Evolutionary conservation across 2,329 filamentous ascomycete genomes (phyloP), one percentile per base, ranked within the genome.

Genomic region (Pseudopyrenochaeta lycopersici): DNA sequence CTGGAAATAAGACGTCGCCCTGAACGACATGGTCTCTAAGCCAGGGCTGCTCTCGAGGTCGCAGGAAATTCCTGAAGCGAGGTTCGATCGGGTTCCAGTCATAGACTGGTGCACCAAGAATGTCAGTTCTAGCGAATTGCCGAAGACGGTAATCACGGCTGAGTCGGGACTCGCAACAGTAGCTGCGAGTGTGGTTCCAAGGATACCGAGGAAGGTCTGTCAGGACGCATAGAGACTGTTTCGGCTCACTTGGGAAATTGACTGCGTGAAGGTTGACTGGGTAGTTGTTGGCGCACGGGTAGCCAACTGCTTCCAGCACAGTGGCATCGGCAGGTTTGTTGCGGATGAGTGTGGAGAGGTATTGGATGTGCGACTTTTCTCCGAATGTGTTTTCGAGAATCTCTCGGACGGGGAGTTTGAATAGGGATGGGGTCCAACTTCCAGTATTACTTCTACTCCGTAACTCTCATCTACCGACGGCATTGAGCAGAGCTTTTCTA

Each of bases 101-200:
- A 9, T 40, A 31, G 11, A 58, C 49, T 1, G 49, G 58, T 1
- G 52, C 45, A 2, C 66, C 66, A 11, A 69, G 45, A 3, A 67
- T 49, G 12, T 64, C 63, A 9, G 54, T 56, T 15, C 52, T 52
- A 15, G 49, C 40, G 40, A 52, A 52, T 9, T 42, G 46, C 9
- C 60, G 62, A 43, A 67, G 54, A 11, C 65, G 55, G 31, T 60
- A 55, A 7, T 57, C 54, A 14, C 54, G 53, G 33, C 58, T 66
- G 11, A 64, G 40, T 3, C 62, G 52, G 3, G 62, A 52, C 40
- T 71, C 67, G 31, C 50, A n/a, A 49, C 69, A 68, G 54, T 68
- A 72, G 9, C 54, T 49, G 7, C 54, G 60, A 3, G 62, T 52
- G 49, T 75, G 72, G 48, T 76, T 71, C 67, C 71, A 77, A 0